These are phyloP conservation scores for Phytophthora citrophthora DNA, from an alignment of 352 stramenopile species.

Conservation along the genomic window DNA sequence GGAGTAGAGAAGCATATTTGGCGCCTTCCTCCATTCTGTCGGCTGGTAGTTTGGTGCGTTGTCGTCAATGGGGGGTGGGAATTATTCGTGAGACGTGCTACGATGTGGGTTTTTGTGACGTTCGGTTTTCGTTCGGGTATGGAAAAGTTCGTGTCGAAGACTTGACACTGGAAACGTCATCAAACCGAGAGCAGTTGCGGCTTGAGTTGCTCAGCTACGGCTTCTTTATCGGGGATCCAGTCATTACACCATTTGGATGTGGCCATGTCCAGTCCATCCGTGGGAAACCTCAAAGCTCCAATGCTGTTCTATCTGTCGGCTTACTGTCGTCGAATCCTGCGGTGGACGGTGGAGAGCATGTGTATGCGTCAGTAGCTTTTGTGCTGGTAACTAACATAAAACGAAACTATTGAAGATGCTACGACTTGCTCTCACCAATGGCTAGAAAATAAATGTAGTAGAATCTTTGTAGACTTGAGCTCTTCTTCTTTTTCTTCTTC, in stretches of 20 bases:
- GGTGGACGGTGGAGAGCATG: neutral
- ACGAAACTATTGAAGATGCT: conserved; percentile 29
- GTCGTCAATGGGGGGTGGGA: conserved; percentile 57
- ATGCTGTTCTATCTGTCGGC: conserved; percentile 21
- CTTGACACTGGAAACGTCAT: conserved; percentile 47
- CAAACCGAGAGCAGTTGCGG: conserved; percentile 35
- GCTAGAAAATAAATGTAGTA: no score
- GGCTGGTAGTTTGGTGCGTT: conserved; percentile 55
- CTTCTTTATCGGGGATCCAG: conserved; percentile 58
- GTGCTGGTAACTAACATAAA: conserved; percentile 26
- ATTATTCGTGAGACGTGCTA: conserved; percentile 74
- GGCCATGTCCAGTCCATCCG: conserved; percentile 51
- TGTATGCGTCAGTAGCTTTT: conserved; percentile 24
- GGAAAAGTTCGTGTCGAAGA: conserved; percentile 65
- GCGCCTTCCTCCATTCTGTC: conserved; percentile 54
- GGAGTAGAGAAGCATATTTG: conserved; percentile 66
- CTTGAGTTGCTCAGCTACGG: conserved; percentile 25
- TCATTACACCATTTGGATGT: conserved; percentile 76
- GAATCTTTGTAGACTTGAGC: no score
- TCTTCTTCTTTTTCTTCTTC: no score
- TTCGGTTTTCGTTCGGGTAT: conserved; percentile 74
- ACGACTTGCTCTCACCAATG: no score
- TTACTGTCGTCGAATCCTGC: conserved; percentile 27
- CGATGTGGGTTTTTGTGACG: conserved; percentile 55
- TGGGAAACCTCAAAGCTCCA: conserved; percentile 10